Base-by-base conservation (phyloP, 192 early-diverging fungal species). In the Umbelopsis sp. region DNA sequence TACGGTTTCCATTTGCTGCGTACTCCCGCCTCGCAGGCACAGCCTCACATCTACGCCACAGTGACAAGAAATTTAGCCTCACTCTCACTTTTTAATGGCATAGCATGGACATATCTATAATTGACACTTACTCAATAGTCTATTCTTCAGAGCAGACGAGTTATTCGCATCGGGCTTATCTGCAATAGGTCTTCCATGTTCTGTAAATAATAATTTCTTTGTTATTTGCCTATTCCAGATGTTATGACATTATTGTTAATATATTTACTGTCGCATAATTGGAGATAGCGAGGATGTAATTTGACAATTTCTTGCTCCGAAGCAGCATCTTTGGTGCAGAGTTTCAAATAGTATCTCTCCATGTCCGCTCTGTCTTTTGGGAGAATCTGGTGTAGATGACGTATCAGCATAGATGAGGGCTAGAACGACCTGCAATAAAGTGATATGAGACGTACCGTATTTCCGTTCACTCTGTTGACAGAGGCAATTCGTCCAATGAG, bases 311-410 rank as follows among this genome's bases (percentile, higher is more conserved):
- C 76, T 29, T 81, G 74, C 26, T 73, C 71, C 10, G 80, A 65
- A 17, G 74, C 72, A 0, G 75, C 76, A 69, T 85, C 74, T 36
- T 76, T 78, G 12, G 73, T 66, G 65, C 76, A 76, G 4, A 72
- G 20, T 17, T 47, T 69, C 7, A 86, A 52, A 53, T 88, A 88
- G 47, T 82, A 88, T n/a, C 85, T 68, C 45, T 88, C 87, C 26
- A 84, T 70, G 75, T 88, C 79, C 11, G 68, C 45, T 25, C 82
- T 71, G 20, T 82, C 74, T 6, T 67, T 79, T 52, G 66, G 45
- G 20, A 69, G 59, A 43, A 84, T 70, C 82, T 85, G 79, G 41
- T 17, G 49, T 68, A 31, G 16, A 53, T 41, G 38, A 41, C 38
- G 38, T 41, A 11, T 41, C 38, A 53, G 24, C 10, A 51, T 21